phyloP scores from a whole-genome alignment of 768 basidiomycete genomes.

The Phaeolepiota aurea region DNA sequence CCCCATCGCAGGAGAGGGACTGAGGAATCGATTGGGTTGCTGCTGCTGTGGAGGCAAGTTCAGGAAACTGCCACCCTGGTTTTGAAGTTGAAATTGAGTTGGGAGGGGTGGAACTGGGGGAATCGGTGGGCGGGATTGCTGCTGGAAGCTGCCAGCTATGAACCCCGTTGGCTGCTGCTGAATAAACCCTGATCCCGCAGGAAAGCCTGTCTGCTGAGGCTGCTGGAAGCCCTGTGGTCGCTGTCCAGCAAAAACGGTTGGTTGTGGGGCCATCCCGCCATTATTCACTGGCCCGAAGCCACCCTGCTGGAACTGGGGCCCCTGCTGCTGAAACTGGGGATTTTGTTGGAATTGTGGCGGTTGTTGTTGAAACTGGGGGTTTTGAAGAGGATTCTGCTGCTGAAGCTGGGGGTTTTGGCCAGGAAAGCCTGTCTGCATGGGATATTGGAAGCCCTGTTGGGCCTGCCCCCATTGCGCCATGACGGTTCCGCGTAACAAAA shows the following conservation, averaged over 20 bases:
- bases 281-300: constrained; percentile 24
- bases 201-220: constrained; percentile 53
- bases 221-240: constrained; percentile 39
- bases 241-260: constrained; percentile 46
- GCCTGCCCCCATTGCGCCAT: constrained; percentile 78
- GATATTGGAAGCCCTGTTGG: constrained; percentile 64
- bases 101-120: constrained; percentile 65
- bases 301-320: constrained; percentile 28
- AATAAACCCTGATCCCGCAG: constrained; percentile 31
- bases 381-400: constrained; percentile 29
- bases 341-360: constrained; percentile 38
- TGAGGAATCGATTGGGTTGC: constrained; percentile 43
- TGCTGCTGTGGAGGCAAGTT: constrained; percentile 29
- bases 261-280: constrained; percentile 49
- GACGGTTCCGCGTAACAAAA: constrained; percentile 18
- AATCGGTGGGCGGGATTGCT: constrained; percentile 40
- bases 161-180: constrained; percentile 50
- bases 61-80: constrained; percentile 8
- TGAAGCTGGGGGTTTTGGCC: constrained; percentile 34
- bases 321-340: constrained; percentile 34
- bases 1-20: constrained; percentile 43
- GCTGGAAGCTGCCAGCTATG: constrained; percentile 29
- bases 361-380: constrained; percentile 35
- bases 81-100: constrained; percentile 48
- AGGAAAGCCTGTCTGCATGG: constrained; percentile 64